Evolutionary conservation across 2,329 filamentous ascomycete genomes (phyloP), one percentile per base, ranked within the genome.

Genomic region (Fusarium torreyae): DNA sequence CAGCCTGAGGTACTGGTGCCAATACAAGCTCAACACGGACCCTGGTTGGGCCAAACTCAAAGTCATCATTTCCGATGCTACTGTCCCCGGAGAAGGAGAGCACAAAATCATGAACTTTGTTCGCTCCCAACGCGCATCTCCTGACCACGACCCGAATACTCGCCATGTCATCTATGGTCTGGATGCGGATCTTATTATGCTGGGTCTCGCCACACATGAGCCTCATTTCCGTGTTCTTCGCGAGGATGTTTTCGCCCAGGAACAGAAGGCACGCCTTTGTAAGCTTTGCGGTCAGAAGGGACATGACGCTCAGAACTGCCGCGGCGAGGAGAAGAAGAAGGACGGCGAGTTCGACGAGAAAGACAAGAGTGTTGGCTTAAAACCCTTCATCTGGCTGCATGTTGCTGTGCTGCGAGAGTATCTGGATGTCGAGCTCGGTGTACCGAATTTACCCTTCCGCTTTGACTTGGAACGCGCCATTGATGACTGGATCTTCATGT

Each of bases 21-120:
- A 95, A 54, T 98, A 98, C 84, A 99, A 99, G 82, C 88, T 98
- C 71, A 98, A 97, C 80, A 98, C 94, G 26, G 96, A 99, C 79
- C 94, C 95, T 33, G 93, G 91, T 50, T 99, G 97, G 97, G 93
- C 92, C 67, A 94, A 94, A 79, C 85, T 98, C 79, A 99, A 99
- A 85, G 88, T 99, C 79, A 97, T 99, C 80, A 98, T 99, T 72
- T 99, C 96, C 10, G 96, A 99, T 84, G 95, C 96, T 55, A 98
- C 95, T 40, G 94, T 99, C 39, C 96, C 96, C 56, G 96, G 96
- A 77, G 96, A 99, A 82, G 96, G 96, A 78, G 96, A 99, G 83
- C 96, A 99, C 81, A 99, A 99, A 81, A 98, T 99, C 77, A 99
- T 99, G 96, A 91, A 96, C 73, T 99, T 98, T 79, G 89, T 99